Evolutionary conservation across 805 yeast genomes (phyloP), one percentile per base, ranked within the genome.

Genomic region (Candida argentea): DNA sequence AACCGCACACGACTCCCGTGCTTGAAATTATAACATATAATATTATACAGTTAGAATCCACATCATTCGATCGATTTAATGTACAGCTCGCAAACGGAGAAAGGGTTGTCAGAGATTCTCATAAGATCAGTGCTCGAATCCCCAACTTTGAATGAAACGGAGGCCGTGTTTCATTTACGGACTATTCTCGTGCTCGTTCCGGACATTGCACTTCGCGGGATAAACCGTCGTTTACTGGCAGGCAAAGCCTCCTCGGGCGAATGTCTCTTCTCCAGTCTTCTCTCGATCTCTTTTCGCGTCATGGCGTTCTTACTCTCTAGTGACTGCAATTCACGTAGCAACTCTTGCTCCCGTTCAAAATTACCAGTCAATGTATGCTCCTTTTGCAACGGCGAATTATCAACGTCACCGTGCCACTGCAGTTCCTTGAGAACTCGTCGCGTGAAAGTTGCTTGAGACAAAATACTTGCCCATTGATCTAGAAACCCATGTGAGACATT

Each of bases 381-480:
- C 7, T 18, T 18, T 8, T 10, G 7, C 20, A 10, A 18, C 10
- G 20, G 10, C 10, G 34, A 42, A n/a, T 41, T 47, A 5, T 41
- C 45, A 2, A 33, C 47, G 13, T 38, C 50, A 5, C 67, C 67
- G 27, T 54, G 48, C 62, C 72, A 57, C 27, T 54, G 54, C 5
- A 53, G 39, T 30, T 66, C 65, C 29, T 57, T 56, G 36, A 73
- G 52, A 12, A 71, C 45, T 6, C 65, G 61, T 16, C 61, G 55
- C 4, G 76, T 67, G 40, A 72, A 70, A 20, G 67, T 66, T 14
- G 79, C 69, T 40, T 76, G 81, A 10, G 79, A 73, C 13, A 76
- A 60, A 27, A 76, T 73, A 36, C 66, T 59, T 29, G 70, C 64
- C 81, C 81, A 76, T 14, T 72, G 61, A 32, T 70, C 76, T 14